Percentiles rank a stretch among this genome's conserved stretches.
Conservation (phyloP, 192 early-diverging fungal genomes). For the Coemansia guatemalensis region DNA sequence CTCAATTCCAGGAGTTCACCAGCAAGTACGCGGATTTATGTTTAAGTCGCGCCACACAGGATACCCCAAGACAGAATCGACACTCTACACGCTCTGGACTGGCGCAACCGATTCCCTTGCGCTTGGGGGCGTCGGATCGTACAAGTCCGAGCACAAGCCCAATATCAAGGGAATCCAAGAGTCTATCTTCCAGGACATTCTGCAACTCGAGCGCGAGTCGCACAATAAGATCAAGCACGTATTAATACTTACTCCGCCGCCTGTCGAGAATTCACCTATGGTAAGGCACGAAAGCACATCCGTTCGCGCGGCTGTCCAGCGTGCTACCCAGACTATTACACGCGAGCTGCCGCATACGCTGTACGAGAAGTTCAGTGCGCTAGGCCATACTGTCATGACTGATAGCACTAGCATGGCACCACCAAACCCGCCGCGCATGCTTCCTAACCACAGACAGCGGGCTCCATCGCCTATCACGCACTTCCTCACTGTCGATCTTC, state of each 20-base stretch:
- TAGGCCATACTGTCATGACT: slow-evolving; percentile 26
- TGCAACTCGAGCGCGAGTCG: slow-evolving; percentile 54
- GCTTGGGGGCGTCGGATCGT: slow-evolving; percentile 22
- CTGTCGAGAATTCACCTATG: slow-evolving; percentile 49
- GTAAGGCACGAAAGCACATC: slow-evolving; percentile 24
- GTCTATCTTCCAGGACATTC: slow-evolving; percentile 38
- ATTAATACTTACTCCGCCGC: slow-evolving; percentile 44
- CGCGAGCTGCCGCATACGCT: slow-evolving; percentile 32
- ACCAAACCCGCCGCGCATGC: slow-evolving; percentile 15
- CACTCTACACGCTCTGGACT: slow-evolving; percentile 52
- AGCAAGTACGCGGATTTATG: slow-evolving; percentile 52
- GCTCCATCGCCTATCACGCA: slow-evolving; percentile 34
- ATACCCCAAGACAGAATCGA: slow-evolving; percentile 33
- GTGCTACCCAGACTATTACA: slow-evolving; percentile 12
- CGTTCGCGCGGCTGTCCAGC: slow-evolving; percentile 15
- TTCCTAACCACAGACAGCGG: slow-evolving; percentile 36
- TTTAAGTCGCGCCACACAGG: slow-evolving; percentile 39
- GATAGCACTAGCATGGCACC: slow-evolving; percentile 18
- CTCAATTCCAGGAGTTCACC: slow-evolving; percentile 32
- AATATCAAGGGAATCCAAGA: slow-evolving; percentile 23
- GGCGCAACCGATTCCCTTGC: slow-evolving; percentile 47
- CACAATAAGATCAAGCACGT: slow-evolving; percentile 40
- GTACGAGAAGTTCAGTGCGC: slow-evolving; percentile 16
- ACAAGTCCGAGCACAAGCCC: slow-evolving; percentile 14
- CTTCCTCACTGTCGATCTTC: slow-evolving; percentile 39